phyloP scores from a whole-genome alignment of 768 basidiomycete species.

The Leccinum olivaceopallidum region DNA sequence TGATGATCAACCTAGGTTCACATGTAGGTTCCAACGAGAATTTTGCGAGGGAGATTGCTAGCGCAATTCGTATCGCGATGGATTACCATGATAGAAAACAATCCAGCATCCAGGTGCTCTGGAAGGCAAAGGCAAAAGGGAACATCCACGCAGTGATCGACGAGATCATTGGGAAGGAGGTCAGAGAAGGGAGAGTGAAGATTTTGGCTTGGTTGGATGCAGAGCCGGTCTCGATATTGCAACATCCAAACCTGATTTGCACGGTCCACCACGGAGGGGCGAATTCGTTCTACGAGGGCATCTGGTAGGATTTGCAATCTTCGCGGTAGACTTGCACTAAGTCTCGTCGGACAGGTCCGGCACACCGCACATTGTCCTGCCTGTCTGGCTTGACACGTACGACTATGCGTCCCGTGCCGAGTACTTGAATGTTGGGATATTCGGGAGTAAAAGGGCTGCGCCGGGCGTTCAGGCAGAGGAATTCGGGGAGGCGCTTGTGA shows the following conservation, averaged over 20 bases:
- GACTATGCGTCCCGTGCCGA: slow-evolving; percentile 5
- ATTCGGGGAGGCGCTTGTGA: slow-evolving; percentile 7
- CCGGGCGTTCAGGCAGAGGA: slow-evolving; percentile 10
- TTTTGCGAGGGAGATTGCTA: neutral
- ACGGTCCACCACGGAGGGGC: slow-evolving; percentile 7
- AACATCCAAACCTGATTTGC: slow-evolving; percentile 6
- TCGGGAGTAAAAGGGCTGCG: neutral
- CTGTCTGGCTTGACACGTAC: slow-evolving; percentile 17
- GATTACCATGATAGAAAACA: neutral
- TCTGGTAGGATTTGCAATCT: neutral
- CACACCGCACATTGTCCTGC: slow-evolving; percentile 9
- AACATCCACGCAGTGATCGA: neutral
- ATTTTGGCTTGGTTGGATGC: slow-evolving; percentile 13
- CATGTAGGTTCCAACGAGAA: neutral
- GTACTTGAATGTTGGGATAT: slow-evolving; percentile 12
- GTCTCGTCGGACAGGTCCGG: slow-evolving; percentile 12
- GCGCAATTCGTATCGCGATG: slow-evolving; percentile 12
- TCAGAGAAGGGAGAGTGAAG: slow-evolving; percentile 11
- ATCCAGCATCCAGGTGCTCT: slow-evolving; percentile 12
- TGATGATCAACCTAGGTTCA: slow-evolving; percentile 16
- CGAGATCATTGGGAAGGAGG: slow-evolving; percentile 6
- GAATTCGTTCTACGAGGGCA: slow-evolving; percentile 8
- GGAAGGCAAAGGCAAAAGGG: slow-evolving; percentile 30
- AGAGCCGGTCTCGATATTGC: slow-evolving; percentile 15
- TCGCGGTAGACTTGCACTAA: neutral